Conservation (phyloP, 2,329 filamentous ascomycete genomes). For the Paramyrothecium sp. region DNA sequence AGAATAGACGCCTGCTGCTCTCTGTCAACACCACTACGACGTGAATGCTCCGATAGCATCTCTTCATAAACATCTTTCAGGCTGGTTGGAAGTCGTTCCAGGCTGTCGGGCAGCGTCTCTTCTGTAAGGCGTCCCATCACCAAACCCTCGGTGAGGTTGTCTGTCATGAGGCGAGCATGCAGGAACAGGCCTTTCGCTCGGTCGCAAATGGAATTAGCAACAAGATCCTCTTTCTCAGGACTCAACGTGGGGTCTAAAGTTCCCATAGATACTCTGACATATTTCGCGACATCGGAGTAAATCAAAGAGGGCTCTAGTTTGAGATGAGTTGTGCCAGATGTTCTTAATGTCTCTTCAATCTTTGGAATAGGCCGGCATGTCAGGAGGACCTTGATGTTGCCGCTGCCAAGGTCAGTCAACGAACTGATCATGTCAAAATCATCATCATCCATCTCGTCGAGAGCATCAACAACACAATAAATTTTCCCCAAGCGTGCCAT, state of each 20-base stretch:
- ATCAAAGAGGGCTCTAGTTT: conserved; percentile 5
- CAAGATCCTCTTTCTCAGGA: neutral
- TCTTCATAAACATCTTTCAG: conserved; percentile 9
- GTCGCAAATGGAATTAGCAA: neutral
- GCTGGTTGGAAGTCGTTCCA: conserved; percentile 3
- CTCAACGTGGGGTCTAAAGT: neutral
- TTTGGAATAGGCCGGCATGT: conserved; percentile 7
- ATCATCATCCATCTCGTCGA: conserved; percentile 7
- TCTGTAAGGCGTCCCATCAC: conserved; percentile 1
- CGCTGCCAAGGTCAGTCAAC: neutral
- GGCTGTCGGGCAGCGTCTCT: conserved; percentile 6
- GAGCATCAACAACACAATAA: conserved; percentile 6
- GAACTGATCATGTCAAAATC: conserved; percentile 4
- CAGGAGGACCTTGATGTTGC: conserved; percentile 2
- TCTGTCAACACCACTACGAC: conserved; percentile 23
- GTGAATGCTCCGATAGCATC: conserved; percentile 5
- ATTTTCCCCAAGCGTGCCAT: neutral
- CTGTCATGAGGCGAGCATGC: conserved; percentile 5
- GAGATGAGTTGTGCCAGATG: neutral
- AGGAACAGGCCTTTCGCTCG: conserved; percentile 6
- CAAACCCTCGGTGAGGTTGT: conserved; percentile 4
- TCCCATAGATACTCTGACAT: conserved; percentile 1
- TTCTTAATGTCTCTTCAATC: conserved; percentile 3
- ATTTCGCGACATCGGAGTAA: conserved; percentile 4
- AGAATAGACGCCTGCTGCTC: conserved; percentile 36